Evolutionary conservation across 345 rosid genomes (phyloP).

Genomic region (Eucalyptus marginata): DNA sequence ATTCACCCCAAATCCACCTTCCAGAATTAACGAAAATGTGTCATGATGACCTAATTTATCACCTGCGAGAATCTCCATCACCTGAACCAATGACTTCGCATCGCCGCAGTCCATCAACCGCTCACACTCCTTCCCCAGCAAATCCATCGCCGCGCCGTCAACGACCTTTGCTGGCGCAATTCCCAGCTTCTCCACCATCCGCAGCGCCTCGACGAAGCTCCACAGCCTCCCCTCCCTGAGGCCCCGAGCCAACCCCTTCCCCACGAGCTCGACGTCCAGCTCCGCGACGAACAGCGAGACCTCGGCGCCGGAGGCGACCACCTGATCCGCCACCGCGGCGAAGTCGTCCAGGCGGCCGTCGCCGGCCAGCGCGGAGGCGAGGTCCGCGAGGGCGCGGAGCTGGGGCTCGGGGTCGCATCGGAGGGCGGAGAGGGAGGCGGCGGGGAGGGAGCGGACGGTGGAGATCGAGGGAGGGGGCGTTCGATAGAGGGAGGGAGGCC

Average conservation of each 20-base stretch:
- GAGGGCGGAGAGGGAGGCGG: slow-evolving; percentile 6
- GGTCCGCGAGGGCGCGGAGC: slow-evolving; percentile 26
- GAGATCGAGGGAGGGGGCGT: neutral
- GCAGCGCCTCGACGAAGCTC: slow-evolving; percentile 39
- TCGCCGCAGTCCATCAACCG: slow-evolving; percentile 35
- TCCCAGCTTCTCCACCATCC: slow-evolving; percentile 40
- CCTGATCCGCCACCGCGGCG: slow-evolving; percentile 37
- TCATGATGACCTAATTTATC: neutral
- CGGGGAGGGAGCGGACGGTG: slow-evolving; percentile 5
- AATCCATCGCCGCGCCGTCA: slow-evolving; percentile 20
- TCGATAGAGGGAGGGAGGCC: neutral
- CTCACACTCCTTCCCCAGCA: slow-evolving; percentile 41
- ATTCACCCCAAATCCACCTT: neutral
- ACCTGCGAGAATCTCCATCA: slow-evolving; percentile 77
- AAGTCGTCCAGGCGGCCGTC: slow-evolving; percentile 66
- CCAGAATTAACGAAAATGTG: neutral
- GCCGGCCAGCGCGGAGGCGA: slow-evolving; percentile 59
- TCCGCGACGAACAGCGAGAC: slow-evolving; percentile 35
- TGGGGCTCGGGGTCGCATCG: slow-evolving; percentile 19
- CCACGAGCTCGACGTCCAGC: slow-evolving; percentile 24
- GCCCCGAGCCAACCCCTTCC: neutral
- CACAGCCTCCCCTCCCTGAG: slow-evolving; percentile 34
- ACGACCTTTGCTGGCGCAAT: slow-evolving; percentile 41
- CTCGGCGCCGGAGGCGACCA: slow-evolving; percentile 35
- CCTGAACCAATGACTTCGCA: slow-evolving; percentile 37